Evolutionary conservation across 257 asterid genomes (phyloP).

Genomic region (Scutellaria minor): DNA sequence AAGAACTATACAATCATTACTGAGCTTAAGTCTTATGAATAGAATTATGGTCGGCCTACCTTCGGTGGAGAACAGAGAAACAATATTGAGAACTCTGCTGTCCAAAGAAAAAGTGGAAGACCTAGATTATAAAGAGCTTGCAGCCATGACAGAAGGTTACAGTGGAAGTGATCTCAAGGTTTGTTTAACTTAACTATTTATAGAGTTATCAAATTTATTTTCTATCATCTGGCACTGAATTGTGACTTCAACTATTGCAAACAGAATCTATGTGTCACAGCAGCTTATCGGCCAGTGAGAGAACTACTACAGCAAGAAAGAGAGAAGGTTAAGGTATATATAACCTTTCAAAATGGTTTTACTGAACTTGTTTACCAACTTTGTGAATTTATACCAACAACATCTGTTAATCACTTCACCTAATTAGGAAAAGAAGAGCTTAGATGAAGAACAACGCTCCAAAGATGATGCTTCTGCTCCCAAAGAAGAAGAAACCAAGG

Average conservation of each 20-base stretch:
- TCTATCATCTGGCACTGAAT: slow-evolving; percentile 35
- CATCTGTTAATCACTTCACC: slow-evolving; percentile 26
- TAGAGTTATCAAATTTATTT: slow-evolving; percentile 3
- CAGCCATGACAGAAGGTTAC: slow-evolving; percentile 84
- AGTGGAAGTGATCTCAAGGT: slow-evolving; percentile 98
- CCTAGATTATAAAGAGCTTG: slow-evolving; percentile 81
- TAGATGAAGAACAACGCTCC: slow-evolving; percentile 48
- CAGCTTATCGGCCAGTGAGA: slow-evolving; percentile 96
- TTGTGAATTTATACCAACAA: not conserved
- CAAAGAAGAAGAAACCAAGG: slow-evolving; percentile 55
- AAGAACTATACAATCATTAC: slow-evolving; percentile 15
- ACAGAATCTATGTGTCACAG: slow-evolving; percentile 88
- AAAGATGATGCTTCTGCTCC: slow-evolving; percentile 52
- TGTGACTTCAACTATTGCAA: slow-evolving; percentile 32
- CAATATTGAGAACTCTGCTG: slow-evolving; percentile 80
- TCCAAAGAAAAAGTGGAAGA: slow-evolving; percentile 79
- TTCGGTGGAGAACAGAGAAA: slow-evolving; percentile 86
- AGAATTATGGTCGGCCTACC: slow-evolving; percentile 94
- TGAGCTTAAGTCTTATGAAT: slow-evolving; percentile 40
- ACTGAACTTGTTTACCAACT: slow-evolving; percentile 10
- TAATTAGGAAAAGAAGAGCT: slow-evolving; percentile 60
- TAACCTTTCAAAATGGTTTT: slow-evolving; percentile 4
- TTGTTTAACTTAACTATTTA: slow-evolving; percentile 28
- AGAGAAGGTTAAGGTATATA: slow-evolving; percentile 64
- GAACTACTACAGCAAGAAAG: slow-evolving; percentile 81